Evolutionary conservation across 1,139 yeast species (phyloP).

Genomic region (Sugiyamaella xylanicola): DNA sequence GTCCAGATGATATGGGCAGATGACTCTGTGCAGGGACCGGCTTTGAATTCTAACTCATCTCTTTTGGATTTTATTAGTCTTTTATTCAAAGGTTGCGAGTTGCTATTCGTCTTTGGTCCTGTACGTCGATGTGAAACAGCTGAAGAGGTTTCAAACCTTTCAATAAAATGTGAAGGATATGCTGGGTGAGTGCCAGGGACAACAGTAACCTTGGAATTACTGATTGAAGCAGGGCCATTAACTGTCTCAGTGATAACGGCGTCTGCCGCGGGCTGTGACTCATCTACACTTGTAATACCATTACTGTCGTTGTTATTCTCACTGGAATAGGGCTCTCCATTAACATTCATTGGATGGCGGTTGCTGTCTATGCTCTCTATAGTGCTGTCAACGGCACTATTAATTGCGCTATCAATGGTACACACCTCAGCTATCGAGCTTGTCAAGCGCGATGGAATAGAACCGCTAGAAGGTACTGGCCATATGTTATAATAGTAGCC

Average conservation of each 20-base stretch:
- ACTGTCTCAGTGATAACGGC: too few species aligned
- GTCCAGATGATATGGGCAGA: slow-evolving; percentile 55
- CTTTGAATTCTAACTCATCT: slow-evolving; percentile 15
- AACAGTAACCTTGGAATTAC: background rate
- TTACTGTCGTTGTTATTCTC: too few species aligned
- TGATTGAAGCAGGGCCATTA: too few species aligned
- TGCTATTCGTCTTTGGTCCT: background rate
- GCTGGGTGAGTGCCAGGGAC: background rate
- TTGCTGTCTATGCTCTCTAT: background rate
- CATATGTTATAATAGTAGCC: slow-evolving; percentile 9
- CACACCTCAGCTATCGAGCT: background rate
- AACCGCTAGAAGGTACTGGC: background rate
- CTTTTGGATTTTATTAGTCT: slow-evolving; percentile 13
- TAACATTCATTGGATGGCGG: too few species aligned
- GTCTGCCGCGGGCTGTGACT: too few species aligned
- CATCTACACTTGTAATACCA: too few species aligned
- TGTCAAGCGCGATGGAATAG: background rate
- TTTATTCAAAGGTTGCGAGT: slow-evolving; percentile 5
- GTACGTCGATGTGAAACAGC: background rate
- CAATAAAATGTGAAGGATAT: slow-evolving; percentile 2
- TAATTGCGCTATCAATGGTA: background rate
- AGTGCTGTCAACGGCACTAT: background rate
- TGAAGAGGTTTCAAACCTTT: slow-evolving; percentile 6
- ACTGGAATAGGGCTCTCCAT: too few species aligned
- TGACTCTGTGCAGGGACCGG: slow-evolving; percentile 16